phyloP scores from a whole-genome alignment of 2,329 filamentous ascomycete species.

The Xylaria digitata region DNA sequence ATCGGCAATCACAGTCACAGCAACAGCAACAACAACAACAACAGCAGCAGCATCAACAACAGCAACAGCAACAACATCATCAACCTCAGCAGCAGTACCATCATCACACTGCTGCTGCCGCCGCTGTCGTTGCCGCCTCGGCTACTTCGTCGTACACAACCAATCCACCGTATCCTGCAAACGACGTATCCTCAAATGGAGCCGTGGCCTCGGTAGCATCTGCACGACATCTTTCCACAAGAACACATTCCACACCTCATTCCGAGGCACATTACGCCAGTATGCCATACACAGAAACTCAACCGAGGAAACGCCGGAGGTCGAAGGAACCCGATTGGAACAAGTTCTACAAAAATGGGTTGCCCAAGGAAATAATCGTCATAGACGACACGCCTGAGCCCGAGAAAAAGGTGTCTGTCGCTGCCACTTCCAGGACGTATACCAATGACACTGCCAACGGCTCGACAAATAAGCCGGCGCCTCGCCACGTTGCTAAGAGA shows the following conservation, averaged over 20 bases:
- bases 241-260: slow-evolving; percentile 50
- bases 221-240: slow-evolving; percentile 48
- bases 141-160: slow-evolving; percentile 48
- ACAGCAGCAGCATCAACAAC: slow-evolving; percentile 6
- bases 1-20: slow-evolving; percentile 48
- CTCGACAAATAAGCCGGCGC: slow-evolving; percentile 40
- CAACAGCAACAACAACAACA: slow-evolving; percentile 34
- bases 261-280: slow-evolving; percentile 50
- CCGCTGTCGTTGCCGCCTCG: slow-evolving; percentile 4
- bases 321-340: slow-evolving; percentile 79
- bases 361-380: slow-evolving; percentile 86
- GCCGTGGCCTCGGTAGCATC: slow-evolving; percentile 50
- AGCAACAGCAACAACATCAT: slow-evolving; percentile 41
- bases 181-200: slow-evolving; percentile 52
- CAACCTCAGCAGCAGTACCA: slow-evolving; percentile 22
- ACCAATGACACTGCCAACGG: slow-evolving; percentile 51
- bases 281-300: slow-evolving; percentile 52
- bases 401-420: slow-evolving; percentile 53
- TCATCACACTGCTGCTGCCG: slow-evolving; percentile 1
- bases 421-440: slow-evolving; percentile 53
- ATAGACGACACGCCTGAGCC: slow-evolving; percentile 78
- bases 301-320: slow-evolving; percentile 64
- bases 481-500: slow-evolving; percentile 75
- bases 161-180: slow-evolving; percentile 42
- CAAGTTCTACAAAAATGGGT: slow-evolving; percentile 83